Evolutionary conservation across 192 early-diverging fungal species (phyloP).

Genomic region (Umbelopsis vinacea): DNA sequence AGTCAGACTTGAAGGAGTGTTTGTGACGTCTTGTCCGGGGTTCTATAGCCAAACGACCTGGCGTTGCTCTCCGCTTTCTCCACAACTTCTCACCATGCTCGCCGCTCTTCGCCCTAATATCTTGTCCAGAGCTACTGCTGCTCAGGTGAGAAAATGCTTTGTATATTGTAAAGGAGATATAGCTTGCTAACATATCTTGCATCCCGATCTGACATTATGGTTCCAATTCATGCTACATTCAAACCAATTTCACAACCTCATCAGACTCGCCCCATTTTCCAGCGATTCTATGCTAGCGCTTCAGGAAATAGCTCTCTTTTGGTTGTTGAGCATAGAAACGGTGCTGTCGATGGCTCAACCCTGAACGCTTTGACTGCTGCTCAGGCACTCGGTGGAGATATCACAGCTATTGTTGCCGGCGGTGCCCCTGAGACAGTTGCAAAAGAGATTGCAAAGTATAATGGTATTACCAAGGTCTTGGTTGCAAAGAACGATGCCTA

Average conservation of each 20-base stretch:
- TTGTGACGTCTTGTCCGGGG: conserved; percentile 24
- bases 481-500: conserved; percentile 81
- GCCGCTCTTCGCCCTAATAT: conserved; percentile 12
- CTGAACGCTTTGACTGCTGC: conserved; percentile 92
- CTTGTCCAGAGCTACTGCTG: conserved; percentile 14
- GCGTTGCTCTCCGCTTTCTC: conserved; percentile 17
- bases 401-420: conserved; percentile 91
- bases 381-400: conserved; percentile 71
- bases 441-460: conserved; percentile 62
- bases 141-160: neutral
- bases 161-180: neutral
- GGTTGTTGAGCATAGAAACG: conserved; percentile 88
- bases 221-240: neutral
- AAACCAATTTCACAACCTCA: neutral
- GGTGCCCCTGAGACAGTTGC: conserved; percentile 69
- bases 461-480: conserved; percentile 82
- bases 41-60: neutral
- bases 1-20: neutral
- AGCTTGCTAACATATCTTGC: neutral
- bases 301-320: conserved; percentile 78
- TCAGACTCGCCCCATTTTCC: conserved; percentile 17
- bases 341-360: conserved; percentile 68
- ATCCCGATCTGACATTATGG: neutral
- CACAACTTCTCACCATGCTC: conserved; percentile 17
- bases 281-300: conserved; percentile 50